Base-by-base conservation (phyloP, 2,329 filamentous ascomycete genomes). In the Lecanicillium sp. region DNA sequence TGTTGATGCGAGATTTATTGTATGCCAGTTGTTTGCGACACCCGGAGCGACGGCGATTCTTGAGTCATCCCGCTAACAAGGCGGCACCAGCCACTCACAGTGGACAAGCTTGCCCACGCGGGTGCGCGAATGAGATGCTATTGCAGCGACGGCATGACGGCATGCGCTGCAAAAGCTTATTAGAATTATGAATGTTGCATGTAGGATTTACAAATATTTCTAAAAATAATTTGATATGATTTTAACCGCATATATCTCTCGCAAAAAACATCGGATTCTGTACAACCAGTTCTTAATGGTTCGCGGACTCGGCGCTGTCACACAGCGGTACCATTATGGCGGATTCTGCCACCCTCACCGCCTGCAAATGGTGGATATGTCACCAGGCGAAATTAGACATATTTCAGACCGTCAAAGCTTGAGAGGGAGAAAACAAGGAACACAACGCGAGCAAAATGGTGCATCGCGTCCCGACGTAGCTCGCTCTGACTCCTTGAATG, bases 311-410 rank as follows among this genome's bases (percentile, higher is more conserved):
- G n/a, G n/a, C n/a, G n/a, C n/a, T n/a, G n/a, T n/a, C n/a, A n/a
- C n/a, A n/a, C n/a, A n/a, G n/a, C n/a, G n/a, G n/a, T n/a, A n/a
- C n/a, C n/a, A n/a, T n/a, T n/a, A n/a, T n/a, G n/a, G n/a, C n/a
- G n/a, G n/a, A n/a, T 56, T 58, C 58, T 62, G 60, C 60, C 59
- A 17, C 15, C 5, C 52, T 54, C 59, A 65, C 62, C 62, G 62
- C 62, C 62, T 56, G 58, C 58, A 60, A 30, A 10, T 27, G 32
- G 45, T 30, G 45, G 23, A 48, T 42, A 42, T 48, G n/a, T 12
- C 23, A 35, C 4, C 30, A 38, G 5, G 7, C 44, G 29, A 48
- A 32, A 48, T 48, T 42, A 37, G 23, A 33, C 24, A 12, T 21
- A 10, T 23, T 33, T n/a, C 32, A 4, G 41, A 24, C 32, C 32